These are phyloP conservation scores for Saksenaea vasiformis DNA, from an alignment of 371 early-diverging fungal genomes.

Conservation along the genomic window DNA sequence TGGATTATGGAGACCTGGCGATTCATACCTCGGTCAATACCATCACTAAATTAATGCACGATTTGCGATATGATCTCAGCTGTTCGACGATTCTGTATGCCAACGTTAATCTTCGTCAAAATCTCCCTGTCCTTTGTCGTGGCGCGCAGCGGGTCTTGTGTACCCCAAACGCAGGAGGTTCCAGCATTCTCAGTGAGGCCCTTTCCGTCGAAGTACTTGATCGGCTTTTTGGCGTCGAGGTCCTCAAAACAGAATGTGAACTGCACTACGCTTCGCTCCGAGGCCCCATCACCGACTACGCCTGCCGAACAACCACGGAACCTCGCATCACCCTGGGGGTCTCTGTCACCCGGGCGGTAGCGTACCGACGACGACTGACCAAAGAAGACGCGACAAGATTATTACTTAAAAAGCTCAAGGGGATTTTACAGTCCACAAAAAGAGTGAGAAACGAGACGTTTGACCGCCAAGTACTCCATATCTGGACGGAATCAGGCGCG, in stretches of 20 bases:
- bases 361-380: constrained; percentile 39
- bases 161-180: constrained; percentile 57
- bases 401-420: constrained; percentile 47
- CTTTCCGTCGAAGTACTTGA: constrained; percentile 53
- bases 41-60: not conserved
- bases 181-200: constrained; percentile 54
- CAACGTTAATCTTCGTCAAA: not conserved
- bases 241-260: constrained; percentile 60
- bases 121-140: not conserved
- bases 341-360: constrained; percentile 60
- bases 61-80: not conserved
- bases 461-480: constrained; percentile 57
- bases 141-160: constrained; percentile 32
- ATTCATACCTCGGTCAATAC: not conserved
- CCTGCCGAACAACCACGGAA: constrained; percentile 20
- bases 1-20: not conserved
- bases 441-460: constrained; percentile 41
- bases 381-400: constrained; percentile 40
- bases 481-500: constrained; percentile 56
- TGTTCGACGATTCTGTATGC: not conserved
- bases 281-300: constrained; percentile 61
- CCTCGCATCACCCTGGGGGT: constrained; percentile 36
- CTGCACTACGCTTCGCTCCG: constrained; percentile 36
- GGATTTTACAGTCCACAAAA: constrained; percentile 37
- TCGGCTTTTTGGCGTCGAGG: constrained; percentile 46